Conservation (phyloP, 768 basidiomycete genomes). For the Pleurotus giganteus region DNA sequence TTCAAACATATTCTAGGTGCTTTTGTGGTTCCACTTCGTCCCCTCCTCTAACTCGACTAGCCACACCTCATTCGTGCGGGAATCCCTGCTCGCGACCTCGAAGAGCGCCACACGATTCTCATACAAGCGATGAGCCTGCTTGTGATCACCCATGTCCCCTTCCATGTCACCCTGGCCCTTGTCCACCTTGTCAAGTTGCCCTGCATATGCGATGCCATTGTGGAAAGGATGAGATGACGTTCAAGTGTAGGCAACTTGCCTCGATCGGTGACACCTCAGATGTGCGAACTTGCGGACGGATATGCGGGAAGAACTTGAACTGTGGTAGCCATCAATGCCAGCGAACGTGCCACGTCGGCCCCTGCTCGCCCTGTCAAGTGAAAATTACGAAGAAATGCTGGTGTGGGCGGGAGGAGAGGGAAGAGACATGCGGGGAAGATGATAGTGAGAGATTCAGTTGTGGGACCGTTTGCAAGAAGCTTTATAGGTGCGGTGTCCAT, state of each 20-base stretch:
- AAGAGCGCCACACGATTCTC: background rate
- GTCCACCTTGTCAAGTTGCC: conserved; percentile 88
- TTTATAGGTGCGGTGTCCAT: conserved; percentile 64
- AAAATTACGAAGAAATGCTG: conserved; percentile 64
- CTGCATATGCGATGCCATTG: conserved; percentile 80
- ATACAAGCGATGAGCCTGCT: conserved; percentile 24
- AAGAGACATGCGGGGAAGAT: conserved; percentile 62
- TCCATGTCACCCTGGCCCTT: conserved; percentile 92
- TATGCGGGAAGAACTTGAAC: conserved; percentile 44
- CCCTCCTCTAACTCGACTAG: conserved; percentile 65
- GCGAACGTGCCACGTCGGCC: conserved; percentile 71
- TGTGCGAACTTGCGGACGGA: conserved; percentile 41
- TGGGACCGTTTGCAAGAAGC: conserved; percentile 51
- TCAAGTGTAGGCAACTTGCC: conserved; percentile 40
- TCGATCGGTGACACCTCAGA: conserved; percentile 45
- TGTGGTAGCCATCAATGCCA: conserved; percentile 77
- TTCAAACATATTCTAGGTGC: conserved; percentile 72
- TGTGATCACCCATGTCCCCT: conserved; percentile 86
- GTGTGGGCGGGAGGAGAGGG: conserved; percentile 69
- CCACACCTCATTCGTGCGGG: conserved; percentile 78
- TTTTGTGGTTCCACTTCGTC: conserved; percentile 79
- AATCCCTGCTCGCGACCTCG: conserved; percentile 63
- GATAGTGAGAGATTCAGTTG: conserved; percentile 73
- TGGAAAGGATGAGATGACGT: conserved; percentile 46
- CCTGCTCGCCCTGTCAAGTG: conserved; percentile 64